Conservation (phyloP, 2,329 filamentous ascomycete genomes). For the Arthrobotrys sinensis region DNA sequence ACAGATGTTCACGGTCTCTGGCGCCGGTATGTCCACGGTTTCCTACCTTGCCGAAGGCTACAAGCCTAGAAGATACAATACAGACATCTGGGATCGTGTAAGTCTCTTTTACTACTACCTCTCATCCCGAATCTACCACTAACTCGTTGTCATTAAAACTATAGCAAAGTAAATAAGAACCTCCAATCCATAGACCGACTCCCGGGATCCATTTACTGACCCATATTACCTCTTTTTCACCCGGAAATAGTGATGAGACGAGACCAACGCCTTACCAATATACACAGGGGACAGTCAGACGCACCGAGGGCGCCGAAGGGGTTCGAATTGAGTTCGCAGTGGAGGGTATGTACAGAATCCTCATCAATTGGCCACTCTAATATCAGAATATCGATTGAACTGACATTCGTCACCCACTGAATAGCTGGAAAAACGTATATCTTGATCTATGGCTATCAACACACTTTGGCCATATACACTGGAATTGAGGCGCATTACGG, state of each 20-base stretch:
- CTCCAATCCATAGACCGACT: neutral
- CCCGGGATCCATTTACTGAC: neutral
- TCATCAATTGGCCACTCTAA: neutral
- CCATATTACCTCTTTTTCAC: neutral
- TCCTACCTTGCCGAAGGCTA: slow-evolving; percentile 75
- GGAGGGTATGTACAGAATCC: slow-evolving; percentile 71
- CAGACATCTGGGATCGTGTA: slow-evolving; percentile 78
- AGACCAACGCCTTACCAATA: slow-evolving; percentile 75
- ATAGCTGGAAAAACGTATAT: slow-evolving; percentile 73
- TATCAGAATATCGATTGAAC: neutral
- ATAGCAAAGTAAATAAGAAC: slow-evolving; percentile 54
- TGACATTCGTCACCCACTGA: slow-evolving; percentile 23
- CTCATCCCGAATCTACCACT: neutral
- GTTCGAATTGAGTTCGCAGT: slow-evolving; percentile 76
- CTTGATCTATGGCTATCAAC: neutral
- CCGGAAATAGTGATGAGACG: slow-evolving; percentile 75
- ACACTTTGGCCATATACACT: neutral
- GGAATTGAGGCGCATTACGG: neutral
- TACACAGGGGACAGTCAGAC: slow-evolving; percentile 74
- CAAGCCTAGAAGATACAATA: slow-evolving; percentile 74
- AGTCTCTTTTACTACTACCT: slow-evolving; percentile 62
- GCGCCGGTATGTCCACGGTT: slow-evolving; percentile 74
- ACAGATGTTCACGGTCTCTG: slow-evolving; percentile 77
- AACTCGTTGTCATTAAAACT: slow-evolving; percentile 64
- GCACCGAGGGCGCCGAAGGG: slow-evolving; percentile 73